These are phyloP conservation scores for Backusella westeae DNA, from an alignment of 192 early-diverging fungal species.

Conservation along the genomic window DNA sequence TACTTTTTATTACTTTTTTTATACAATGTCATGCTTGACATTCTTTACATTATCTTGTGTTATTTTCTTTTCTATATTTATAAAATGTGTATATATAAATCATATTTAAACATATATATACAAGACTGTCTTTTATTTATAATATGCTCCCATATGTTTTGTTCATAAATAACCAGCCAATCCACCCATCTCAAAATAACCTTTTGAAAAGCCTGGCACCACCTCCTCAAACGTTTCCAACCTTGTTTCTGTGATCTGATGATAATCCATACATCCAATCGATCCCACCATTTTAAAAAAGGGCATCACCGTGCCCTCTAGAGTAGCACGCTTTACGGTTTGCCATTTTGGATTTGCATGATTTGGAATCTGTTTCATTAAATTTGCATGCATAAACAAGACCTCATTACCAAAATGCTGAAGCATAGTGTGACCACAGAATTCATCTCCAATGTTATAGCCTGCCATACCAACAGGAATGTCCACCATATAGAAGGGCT, in stretches of 20 bases:
- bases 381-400: conserved; percentile 37
- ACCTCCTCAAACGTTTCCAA: conserved; percentile 21
- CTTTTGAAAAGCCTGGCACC: conserved; percentile 17
- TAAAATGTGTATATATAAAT: background rate
- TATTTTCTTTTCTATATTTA: background rate
- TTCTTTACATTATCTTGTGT: background rate
- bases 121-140: background rate
- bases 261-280: conserved; percentile 30
- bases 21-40: background rate
- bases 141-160: background rate
- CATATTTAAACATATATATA: background rate
- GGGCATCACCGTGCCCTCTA: background rate
- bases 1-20: background rate
- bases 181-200: conserved; percentile 33
- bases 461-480: conserved; percentile 30
- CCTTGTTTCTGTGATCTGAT: background rate
- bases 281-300: conserved; percentile 23
- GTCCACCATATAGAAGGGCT: conserved; percentile 16
- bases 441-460: conserved; percentile 10
- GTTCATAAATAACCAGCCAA: conserved; percentile 16
- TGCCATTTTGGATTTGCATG: background rate
- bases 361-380: conserved; percentile 31
- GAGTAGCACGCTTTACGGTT: background rate
- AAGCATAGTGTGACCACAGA: conserved; percentile 35
- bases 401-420: conserved; percentile 19